Percentiles rank a stretch among this genome's conserved stretches.
Evolutionary conservation across 2,329 filamentous ascomycete species (phyloP).

Genomic region (Xylariaceae sp.): DNA sequence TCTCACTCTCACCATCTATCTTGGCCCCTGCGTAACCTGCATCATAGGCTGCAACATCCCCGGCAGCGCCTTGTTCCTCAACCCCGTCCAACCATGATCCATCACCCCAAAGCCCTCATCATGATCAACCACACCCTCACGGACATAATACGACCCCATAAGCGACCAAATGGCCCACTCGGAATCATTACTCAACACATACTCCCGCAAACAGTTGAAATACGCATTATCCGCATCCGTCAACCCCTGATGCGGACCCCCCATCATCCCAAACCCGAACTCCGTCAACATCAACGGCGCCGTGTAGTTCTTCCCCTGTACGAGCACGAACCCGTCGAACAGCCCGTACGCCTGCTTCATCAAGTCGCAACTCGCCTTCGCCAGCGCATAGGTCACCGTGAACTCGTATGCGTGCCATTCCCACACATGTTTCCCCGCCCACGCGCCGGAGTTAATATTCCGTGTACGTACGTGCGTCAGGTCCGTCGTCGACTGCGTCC

Average conservation of each 20-base stretch:
- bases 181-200: slow-evolving; percentile 50
- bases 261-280: slow-evolving; percentile 50
- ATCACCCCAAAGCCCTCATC: slow-evolving; percentile 51
- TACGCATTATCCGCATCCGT: slow-evolving; percentile 43
- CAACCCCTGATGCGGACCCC: slow-evolving; percentile 39
- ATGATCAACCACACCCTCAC: slow-evolving; percentile 44
- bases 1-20: slow-evolving; percentile 6
- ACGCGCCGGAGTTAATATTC: slow-evolving; percentile 41
- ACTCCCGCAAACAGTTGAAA: slow-evolving; percentile 47
- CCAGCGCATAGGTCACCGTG: slow-evolving; percentile 43
- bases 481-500: slow-evolving; percentile 49
- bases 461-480: slow-evolving; percentile 40
- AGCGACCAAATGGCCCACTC: slow-evolving; percentile 58
- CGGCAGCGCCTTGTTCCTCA: slow-evolving; percentile 35
- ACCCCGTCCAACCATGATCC: slow-evolving; percentile 39
- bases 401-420: slow-evolving; percentile 56
- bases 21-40: slow-evolving; percentile 39
- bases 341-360: slow-evolving; percentile 42
- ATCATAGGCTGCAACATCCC: slow-evolving; percentile 34
- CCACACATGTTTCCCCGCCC: slow-evolving; percentile 52
- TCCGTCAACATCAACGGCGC: slow-evolving; percentile 54
- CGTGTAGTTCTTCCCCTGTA: slow-evolving; percentile 42
- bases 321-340: slow-evolving; percentile 48
- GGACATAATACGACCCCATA: slow-evolving; percentile 54
- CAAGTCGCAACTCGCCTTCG: slow-evolving; percentile 39